Evolutionary conservation across 129 eudicot genomes (phyloP).

Genomic region (Escallonia herrerae): DNA sequence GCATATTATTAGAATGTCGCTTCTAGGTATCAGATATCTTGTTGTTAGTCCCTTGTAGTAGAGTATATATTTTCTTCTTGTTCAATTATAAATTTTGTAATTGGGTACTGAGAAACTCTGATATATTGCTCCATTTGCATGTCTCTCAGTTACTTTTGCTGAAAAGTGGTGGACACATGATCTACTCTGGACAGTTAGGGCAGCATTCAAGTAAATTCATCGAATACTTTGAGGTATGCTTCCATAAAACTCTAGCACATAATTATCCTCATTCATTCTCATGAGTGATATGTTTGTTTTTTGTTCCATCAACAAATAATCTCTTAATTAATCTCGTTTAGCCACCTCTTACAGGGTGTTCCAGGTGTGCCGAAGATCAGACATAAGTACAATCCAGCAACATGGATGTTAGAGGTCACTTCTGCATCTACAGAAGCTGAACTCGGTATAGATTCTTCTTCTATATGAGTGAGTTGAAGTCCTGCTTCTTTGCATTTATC

Average conservation of each 20-base stretch:
- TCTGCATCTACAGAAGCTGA: constrained; percentile 61
- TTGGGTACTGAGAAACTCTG: too few relatives aligned
- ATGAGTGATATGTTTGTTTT: background rate
- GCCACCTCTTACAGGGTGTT: constrained; percentile 32
- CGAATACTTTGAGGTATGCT: constrained; percentile 52
- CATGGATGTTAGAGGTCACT: constrained; percentile 94
- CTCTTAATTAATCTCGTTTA: too few relatives aligned
- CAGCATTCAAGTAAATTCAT: constrained; percentile 33
- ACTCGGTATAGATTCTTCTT: constrained; percentile 57
- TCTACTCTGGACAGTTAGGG: constrained; percentile 55
- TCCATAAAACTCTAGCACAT: background rate
- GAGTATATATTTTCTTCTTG: too few relatives aligned
- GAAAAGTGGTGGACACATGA: constrained; percentile 49
- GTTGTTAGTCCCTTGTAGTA: too few relatives aligned
- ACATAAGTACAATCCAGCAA: constrained; percentile 76
- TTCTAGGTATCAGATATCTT: too few relatives aligned
- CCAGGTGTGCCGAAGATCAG: constrained; percentile 64
- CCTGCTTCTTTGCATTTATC: too few relatives aligned
- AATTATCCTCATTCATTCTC: background rate
- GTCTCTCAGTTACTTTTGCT: constrained; percentile 38
- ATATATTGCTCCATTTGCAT: background rate
- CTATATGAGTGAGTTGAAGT: constrained; percentile 44
- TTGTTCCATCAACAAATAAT: too few relatives aligned
- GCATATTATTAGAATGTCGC: too few relatives aligned
- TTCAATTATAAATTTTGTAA: too few relatives aligned